These are phyloP conservation scores for Talaromyces marneffei DNA, from an alignment of 2,329 filamentous ascomycete genomes.

Conservation along the genomic window DNA sequence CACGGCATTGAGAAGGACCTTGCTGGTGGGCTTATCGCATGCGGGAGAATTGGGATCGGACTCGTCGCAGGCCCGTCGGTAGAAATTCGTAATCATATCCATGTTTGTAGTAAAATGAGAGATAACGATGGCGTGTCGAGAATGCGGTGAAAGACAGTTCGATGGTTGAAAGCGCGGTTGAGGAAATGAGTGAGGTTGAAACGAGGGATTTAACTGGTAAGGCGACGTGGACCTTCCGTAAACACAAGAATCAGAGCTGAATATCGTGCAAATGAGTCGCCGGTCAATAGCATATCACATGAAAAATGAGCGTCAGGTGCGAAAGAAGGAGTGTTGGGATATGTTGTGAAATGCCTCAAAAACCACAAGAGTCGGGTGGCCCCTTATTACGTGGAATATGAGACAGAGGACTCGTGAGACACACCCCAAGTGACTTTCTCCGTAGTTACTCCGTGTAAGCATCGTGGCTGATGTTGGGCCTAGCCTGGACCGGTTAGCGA, in stretches of 20 bases:
- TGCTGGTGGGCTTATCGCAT: slow-evolving; percentile 14
- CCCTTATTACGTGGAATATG: not conserved
- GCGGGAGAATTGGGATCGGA: slow-evolving; percentile 6
- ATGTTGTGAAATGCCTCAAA: not conserved
- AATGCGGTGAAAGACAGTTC: not conserved
- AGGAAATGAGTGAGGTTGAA: not conserved
- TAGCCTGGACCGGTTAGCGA: slow-evolving; percentile 5
- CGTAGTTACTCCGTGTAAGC: not conserved
- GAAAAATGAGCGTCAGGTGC: not conserved
- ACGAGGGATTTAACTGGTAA: not conserved
- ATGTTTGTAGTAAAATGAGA: not conserved
- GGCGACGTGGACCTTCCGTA: not conserved
- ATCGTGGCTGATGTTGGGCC: not conserved
- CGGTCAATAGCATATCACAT: not conserved
- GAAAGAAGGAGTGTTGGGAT: not conserved
- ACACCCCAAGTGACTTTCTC: not conserved
- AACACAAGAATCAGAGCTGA: not conserved
- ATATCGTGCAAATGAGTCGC: not conserved
- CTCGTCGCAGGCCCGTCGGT: slow-evolving; percentile 11
- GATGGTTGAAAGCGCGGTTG: not conserved
- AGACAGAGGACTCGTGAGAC: not conserved
- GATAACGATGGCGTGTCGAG: not conserved
- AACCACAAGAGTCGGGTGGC: no score
- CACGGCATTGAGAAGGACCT: slow-evolving; percentile 10
- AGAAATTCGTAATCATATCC: slow-evolving; percentile 3